Base-by-base conservation (phyloP, 2,329 filamentous ascomycete genomes). In the Tolypocladium paradoxum region DNA sequence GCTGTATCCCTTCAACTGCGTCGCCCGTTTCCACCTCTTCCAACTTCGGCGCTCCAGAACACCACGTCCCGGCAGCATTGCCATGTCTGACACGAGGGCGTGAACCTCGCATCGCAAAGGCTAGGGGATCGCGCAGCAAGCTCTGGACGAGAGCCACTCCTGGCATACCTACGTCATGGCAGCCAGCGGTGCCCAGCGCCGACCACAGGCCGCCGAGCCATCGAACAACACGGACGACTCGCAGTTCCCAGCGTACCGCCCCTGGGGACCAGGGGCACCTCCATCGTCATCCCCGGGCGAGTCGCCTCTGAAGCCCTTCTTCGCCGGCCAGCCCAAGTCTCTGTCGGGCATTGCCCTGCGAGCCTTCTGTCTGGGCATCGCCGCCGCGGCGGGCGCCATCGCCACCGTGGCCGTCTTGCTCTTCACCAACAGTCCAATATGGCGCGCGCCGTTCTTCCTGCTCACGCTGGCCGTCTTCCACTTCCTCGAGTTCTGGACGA, bases 401-500 rank as follows among this genome's bases (percentile, higher is more conserved):
- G 49, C 60, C 34, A 65, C 70, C 50, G 37, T 61, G 12, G 52
- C 61, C 47, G 61, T 71, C 52, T 60, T 75, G 14, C 18, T 67
- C 43, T 60, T 66, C 53, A 72, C 71, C 6, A 56, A 67, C 16
- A 74, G 71, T 35, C 75, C 78, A 24, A 68, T 79, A 53, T 85
- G 82, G 82, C 80, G 83, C 53, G 66, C 79, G 8, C 79, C 82
- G 33, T 82, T 85, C 66, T 92, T 92, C 72, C 64, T 86, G 48
- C 73, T 73, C 50, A 74, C 83, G 16, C 83, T 97, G 48, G 79
- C 85, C 29, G 62, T 86, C 33, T 97, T 97, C 73, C 93, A 99
- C 75, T 97, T 96, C 71, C 84, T 97, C 68, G 93, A 99, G 71
- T 99, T 91, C 76, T 95, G 84, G 77, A 89, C 85, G 34, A 96